A percentile compares a stretch with the other conserved stretches of the same genome.
Evolutionary conservation across 1,284 basidiomycete species (phyloP).

Genomic region (Ganoderma meredithae): DNA sequence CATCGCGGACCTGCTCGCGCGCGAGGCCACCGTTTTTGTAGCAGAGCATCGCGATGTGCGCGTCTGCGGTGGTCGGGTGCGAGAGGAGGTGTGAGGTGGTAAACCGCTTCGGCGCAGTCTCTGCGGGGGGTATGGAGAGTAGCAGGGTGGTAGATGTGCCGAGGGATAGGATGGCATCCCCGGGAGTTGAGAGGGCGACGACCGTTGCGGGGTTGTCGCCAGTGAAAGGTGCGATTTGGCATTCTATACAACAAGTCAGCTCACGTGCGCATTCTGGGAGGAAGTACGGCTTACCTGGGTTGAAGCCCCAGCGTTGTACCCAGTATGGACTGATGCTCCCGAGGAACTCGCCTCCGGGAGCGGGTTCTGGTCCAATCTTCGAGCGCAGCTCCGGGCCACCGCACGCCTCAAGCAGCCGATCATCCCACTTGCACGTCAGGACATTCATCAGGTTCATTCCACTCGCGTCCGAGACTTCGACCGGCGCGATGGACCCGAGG

Average conservation of each 20-base stretch:
- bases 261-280: not conserved
- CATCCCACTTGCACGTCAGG: constrained; percentile 73
- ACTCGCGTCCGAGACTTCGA: constrained; percentile 85
- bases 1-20: constrained; percentile 82
- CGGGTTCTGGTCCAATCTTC: constrained; percentile 86
- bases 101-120: constrained; percentile 68
- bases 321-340: constrained; percentile 79
- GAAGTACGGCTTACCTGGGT: constrained; percentile 52
- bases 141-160: constrained; percentile 44
- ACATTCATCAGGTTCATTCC: constrained; percentile 92
- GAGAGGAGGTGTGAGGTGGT: constrained; percentile 79
- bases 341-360: constrained; percentile 70
- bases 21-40: constrained; percentile 88
- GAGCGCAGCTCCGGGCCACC: constrained; percentile 69
- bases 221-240: constrained; percentile 85
- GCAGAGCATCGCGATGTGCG: constrained; percentile 82
- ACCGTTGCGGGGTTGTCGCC: constrained; percentile 94
- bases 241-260: constrained; percentile 53
- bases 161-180: constrained; percentile 84
- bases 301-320: constrained; percentile 80
- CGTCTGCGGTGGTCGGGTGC: constrained; percentile 67
- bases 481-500: constrained; percentile 69
- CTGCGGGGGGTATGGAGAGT: constrained; percentile 72
- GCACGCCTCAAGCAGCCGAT: constrained; percentile 64
- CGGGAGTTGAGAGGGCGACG: constrained; percentile 78